Evolutionary conservation across 371 early-diverging fungal genomes (phyloP), one percentile per base, ranked within the genome.

Genomic region (Syncephalastrum monosporum): DNA sequence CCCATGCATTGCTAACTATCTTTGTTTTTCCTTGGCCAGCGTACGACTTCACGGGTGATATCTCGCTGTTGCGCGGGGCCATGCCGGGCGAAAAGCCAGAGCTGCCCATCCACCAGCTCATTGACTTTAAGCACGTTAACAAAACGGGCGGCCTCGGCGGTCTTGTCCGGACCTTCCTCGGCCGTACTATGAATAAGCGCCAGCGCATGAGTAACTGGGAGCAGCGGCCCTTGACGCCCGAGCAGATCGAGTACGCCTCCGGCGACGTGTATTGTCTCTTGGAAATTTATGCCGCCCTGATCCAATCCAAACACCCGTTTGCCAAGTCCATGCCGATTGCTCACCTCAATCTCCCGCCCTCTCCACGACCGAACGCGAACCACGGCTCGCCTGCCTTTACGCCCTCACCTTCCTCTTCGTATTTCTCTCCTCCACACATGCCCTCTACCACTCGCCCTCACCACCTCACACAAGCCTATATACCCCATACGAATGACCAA

Each of bases 141-240:
- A 53, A 23, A 27, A 16, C 50, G 19, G 74, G 72, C 29, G 79
- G 79, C 4, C 53, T 79, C 17, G 53, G 67, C 23, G 79, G 79
- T 16, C 67, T 71, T 0, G 67, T 74, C 0, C 21, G 54, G 7
- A 48, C 57, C 3, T 75, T 69, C 25, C 53, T 75, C 25, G 66
- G 61, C 24, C 60, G 62, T 1, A 21, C 54, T 0, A 50, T 79
- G 48, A 74, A 75, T 48, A 79, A 79, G 50, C 68, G 72, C n/a
- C 79, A 79, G 53, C 74, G 72, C 33, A 16, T 75, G 5, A 79
- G 79, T 53, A 75, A 79, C 44, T 79, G 79, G 79, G 79, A 79
- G 45, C 64, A 68, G 21, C 56, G 79, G 13, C 79, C 79, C 0
- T 50, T 79, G 45, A 69, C 68, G 19, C 54, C 59, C 25, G 77